Evolutionary conservation across 805 yeast species (phyloP).

Genomic region (Saturnispora sekii): DNA sequence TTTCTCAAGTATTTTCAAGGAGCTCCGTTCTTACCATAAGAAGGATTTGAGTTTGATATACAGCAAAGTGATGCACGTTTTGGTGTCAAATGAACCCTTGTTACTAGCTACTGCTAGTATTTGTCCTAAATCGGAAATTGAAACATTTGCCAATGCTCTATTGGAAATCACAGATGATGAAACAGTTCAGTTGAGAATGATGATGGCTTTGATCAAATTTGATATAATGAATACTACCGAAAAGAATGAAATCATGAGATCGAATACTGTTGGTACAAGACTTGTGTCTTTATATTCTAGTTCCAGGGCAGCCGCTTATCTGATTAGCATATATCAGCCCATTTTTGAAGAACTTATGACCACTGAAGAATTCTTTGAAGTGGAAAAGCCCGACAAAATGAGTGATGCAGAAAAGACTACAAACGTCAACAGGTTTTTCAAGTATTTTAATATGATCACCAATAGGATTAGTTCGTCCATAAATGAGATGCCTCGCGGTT

Average conservation of each 20-base stretch:
- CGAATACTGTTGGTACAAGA: conserved; percentile 77
- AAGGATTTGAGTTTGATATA: conserved; percentile 8
- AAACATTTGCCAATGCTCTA: conserved; percentile 57
- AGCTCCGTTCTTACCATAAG: conserved; percentile 14
- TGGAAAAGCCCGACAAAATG: conserved; percentile 23
- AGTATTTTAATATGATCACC: conserved; percentile 46
- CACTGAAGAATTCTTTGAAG: conserved; percentile 48
- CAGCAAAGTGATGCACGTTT: conserved; percentile 11
- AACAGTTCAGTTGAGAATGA: conserved; percentile 31
- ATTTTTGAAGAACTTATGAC: conserved; percentile 43
- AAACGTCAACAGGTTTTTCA: conserved; percentile 41
- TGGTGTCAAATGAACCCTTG: conserved; percentile 30
- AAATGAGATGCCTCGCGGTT: conserved; percentile 55
- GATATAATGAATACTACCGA: conserved; percentile 55
- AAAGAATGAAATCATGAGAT: conserved; percentile 64
- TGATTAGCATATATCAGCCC: conserved; percentile 44
- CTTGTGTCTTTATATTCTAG: conserved; percentile 63
- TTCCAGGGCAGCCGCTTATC: conserved; percentile 52
- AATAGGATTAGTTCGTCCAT: conserved; percentile 49
- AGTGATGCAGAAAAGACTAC: conserved; percentile 30
- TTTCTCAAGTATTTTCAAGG: conserved; percentile 51
- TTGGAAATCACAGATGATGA: conserved; percentile 43
- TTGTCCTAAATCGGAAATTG: conserved; percentile 63
- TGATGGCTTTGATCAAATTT: conserved; percentile 44
- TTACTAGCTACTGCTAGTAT: conserved; percentile 45